Base-by-base conservation (phyloP, 2,329 filamentous ascomycete genomes). In the Sporothrix curviconia region DNA sequence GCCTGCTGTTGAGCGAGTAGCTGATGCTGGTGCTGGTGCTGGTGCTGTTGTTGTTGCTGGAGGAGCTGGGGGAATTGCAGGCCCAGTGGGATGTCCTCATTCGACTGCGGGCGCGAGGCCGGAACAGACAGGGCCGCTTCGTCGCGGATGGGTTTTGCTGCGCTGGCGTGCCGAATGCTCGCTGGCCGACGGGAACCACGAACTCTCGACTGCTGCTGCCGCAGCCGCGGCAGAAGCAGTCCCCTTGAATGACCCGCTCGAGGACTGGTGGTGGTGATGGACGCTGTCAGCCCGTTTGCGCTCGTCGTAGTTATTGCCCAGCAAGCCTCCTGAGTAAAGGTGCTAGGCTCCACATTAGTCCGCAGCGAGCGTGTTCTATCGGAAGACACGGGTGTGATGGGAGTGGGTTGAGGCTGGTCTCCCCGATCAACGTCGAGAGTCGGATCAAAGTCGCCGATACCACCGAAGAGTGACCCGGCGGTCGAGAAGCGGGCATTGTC, bases 371-470 rank as follows among this genome's bases (percentile, higher is more conserved):
- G 39, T 34, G 55, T 51, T 15, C 55, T 25, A 19, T 34, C 19
- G n/a, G 52, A 8, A 9, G 30, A 4, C 4, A 32, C 28, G 4
- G 43, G 7, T 7, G 42, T n/a, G n/a, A n/a, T 19, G 6, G 28
- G 39, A 5, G 22, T 24, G 12, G n/a, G 39, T 24, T 46, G 22
- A 19, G 7, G 11, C 36, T 15, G 36, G 12, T 81, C 77, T 63
- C 86, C 83, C 7, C 78, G 75, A 39, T 79, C 74, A 66, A 84
- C 71, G 59, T 90, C 83, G 8, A 91, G 69, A 3, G 91, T 71
- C 1, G 89, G 86, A 62, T 83, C 77, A 69, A 88, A 88, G 1
- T 81, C 78, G 5, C 86, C 86, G 53, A 89, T 85, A 64, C 73
- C 83, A 76, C 77, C 55, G 43, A 57, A 88, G 56, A 73, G 81